Evolutionary conservation across 352 stramenopile genomes (phyloP).

Genomic region (Globisporangium takayamanum): DNA sequence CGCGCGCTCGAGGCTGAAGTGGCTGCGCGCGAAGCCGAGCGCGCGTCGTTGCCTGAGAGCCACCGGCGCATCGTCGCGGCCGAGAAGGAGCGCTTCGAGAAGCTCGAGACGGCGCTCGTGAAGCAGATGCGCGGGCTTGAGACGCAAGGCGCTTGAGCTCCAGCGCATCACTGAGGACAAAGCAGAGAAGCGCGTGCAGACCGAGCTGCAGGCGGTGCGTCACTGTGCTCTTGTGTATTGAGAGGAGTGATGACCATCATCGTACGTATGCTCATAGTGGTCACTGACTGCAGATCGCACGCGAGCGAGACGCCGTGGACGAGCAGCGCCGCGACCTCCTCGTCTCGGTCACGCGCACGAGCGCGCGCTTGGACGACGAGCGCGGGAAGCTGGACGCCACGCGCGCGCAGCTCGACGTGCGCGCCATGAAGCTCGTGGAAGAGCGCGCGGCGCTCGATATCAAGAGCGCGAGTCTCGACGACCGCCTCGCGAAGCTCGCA

Average conservation of each 20-base stretch:
- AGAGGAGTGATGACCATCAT: background rate
- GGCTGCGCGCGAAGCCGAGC: slow-evolving; percentile 34
- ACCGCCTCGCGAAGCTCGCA: slow-evolving; percentile 41
- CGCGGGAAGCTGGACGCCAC: slow-evolving; percentile 55
- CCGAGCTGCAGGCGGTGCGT: slow-evolving; percentile 48
- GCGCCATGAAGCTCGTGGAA: slow-evolving; percentile 48
- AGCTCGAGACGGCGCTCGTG: slow-evolving; percentile 40
- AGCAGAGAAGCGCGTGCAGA: slow-evolving; percentile 48
- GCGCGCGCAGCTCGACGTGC: slow-evolving; percentile 49
- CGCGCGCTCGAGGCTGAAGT: slow-evolving; percentile 32
- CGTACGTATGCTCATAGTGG: too few species aligned
- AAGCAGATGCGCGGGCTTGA: slow-evolving; percentile 57
- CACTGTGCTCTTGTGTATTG: background rate
- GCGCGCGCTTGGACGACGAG: slow-evolving; percentile 58
- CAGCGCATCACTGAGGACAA: slow-evolving; percentile 43
- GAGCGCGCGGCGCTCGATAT: slow-evolving; percentile 52
- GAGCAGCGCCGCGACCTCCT: slow-evolving; percentile 66
- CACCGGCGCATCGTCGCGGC: slow-evolving; percentile 46
- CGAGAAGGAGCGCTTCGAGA: slow-evolving; percentile 62
- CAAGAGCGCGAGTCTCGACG: slow-evolving; percentile 33
- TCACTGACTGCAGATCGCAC: slow-evolving; percentile 29
- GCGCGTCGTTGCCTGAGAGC: slow-evolving; percentile 47
- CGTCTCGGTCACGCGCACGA: slow-evolving; percentile 38
- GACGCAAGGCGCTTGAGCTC: slow-evolving; percentile 26
- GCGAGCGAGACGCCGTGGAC: slow-evolving; percentile 66